Conservation (phyloP, 768 basidiomycete species). For the Hebeloma cylindrosporum region DNA sequence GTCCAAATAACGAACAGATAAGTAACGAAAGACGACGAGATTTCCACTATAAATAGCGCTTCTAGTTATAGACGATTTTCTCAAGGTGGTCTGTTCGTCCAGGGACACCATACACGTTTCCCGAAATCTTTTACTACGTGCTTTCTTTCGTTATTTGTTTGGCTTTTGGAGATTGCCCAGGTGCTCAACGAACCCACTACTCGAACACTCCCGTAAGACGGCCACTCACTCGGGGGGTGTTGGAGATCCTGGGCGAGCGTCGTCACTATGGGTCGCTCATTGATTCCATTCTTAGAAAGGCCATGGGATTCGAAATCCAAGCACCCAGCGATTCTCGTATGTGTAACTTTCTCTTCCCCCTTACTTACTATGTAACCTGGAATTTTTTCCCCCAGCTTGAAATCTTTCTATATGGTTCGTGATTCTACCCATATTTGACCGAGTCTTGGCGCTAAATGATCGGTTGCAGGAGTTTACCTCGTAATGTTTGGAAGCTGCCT, state of each 20-base stretch:
- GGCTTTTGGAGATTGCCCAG: slow-evolving; percentile 8
- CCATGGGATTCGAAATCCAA: slow-evolving; percentile 25
- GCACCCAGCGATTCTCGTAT: slow-evolving; percentile 25
- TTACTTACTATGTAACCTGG: background rate
- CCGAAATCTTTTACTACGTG: too few species aligned
- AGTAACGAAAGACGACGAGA: too few species aligned
- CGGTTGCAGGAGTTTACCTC: slow-evolving; percentile 18
- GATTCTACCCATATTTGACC: background rate
- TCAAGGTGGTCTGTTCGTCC: background rate
- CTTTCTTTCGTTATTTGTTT: slow-evolving; percentile 21
- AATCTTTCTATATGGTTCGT: slow-evolving; percentile 27
- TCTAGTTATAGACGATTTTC: background rate
- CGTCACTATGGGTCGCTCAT: slow-evolving; percentile 14
- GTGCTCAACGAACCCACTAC: background rate
- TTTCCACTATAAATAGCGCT: too few species aligned
- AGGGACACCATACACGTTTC: too few species aligned
- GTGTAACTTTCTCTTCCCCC: slow-evolving; percentile 7
- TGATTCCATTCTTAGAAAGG: slow-evolving; percentile 24
- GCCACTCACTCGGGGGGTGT: slow-evolving; percentile 5
- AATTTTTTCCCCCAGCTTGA: slow-evolving; percentile 17
- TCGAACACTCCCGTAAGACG: background rate
- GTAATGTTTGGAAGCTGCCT: slow-evolving; percentile 20
- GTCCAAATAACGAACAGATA: background rate
- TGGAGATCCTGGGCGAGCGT: slow-evolving; percentile 7
- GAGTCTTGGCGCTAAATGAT: background rate